Base-by-base conservation (phyloP, 768 basidiomycete species). In the Sarcodon aspratus region DNA sequence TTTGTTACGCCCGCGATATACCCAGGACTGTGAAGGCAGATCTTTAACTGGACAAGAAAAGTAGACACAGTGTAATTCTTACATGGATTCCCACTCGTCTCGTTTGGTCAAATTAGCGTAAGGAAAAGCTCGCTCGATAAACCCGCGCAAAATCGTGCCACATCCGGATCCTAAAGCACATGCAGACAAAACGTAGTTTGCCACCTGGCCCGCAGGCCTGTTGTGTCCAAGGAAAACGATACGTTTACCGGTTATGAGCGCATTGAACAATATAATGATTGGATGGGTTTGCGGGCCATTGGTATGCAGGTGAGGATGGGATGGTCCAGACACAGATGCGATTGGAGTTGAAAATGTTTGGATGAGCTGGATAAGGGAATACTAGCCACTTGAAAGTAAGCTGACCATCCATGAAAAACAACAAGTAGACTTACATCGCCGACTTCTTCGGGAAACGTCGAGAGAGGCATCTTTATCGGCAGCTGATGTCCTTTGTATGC, bases 1-100 rank as follows among this genome's bases (percentile, higher is more conserved):
- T 99, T 99, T 1, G 90, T 94, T 3, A 98, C 95, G 1, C 96
- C 96, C 9, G 94, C 96, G 47, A 99, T 93, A 60, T 84, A 99
- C 10, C 90, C 95, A 4, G 87, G 82, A 36, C 91, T 92, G 54
- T 3, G 17, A 18, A 13, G 15, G 38, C 21, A 57, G 47, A 18
- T 34, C 45, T 13, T 11, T 15, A 44, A 27, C 7, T 18, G 11
- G 21, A 15, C 47, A 18, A 42, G 36, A 46, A 4, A 43, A 27
- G 37, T 38, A 52, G 33, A 32, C 44, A 12, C 45, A 51, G 40
- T 18, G 13, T 12, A 27, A 40, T 9, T 73, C 85, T 67, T 68
- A 92, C 90, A 84, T 82, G 7, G 80, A 75, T 64, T 94, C 86
- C 77, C 94, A 86, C 58, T 94, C 88, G 54, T 95, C 93, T 50